Percentiles rank a stretch among this genome's conserved stretches.
Evolutionary conservation across 768 basidiomycete genomes (phyloP).

Genomic region (Rhodotorula taiwanensis): DNA sequence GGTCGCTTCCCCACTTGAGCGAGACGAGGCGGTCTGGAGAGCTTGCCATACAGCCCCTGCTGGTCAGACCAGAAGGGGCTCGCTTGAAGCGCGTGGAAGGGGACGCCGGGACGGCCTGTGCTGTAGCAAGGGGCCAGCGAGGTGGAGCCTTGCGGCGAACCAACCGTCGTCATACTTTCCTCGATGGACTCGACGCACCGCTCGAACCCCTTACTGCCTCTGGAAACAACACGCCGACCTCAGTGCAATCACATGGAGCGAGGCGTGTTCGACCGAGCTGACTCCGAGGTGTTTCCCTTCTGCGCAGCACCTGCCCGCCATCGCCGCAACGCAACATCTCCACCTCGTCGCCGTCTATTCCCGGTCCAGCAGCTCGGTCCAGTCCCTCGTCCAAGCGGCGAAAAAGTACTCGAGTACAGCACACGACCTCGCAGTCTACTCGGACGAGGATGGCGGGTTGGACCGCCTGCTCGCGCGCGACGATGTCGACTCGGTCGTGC

Average conservation of each 20-base stretch:
- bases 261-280: no score
- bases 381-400: slow-evolving; percentile 51
- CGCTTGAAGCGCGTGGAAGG: no score
- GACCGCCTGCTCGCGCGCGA: slow-evolving; percentile 55
- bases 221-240: no score
- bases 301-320: slow-evolving; percentile 77
- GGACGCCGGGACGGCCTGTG: no score
- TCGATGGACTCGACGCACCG: no score
- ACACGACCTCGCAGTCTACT: slow-evolving; percentile 58
- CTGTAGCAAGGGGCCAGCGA: no score
- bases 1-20: not conserved
- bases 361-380: slow-evolving; percentile 59
- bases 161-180: no score
- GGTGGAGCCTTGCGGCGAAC: not conserved
- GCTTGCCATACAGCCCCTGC: no score
- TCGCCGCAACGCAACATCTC: slow-evolving; percentile 51
- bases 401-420: slow-evolving; percentile 43
- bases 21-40: no score
- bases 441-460: slow-evolving; percentile 47
- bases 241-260: no score
- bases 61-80: not conserved
- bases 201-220: no score
- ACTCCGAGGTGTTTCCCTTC: no score
- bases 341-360: slow-evolving; percentile 71
- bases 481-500: slow-evolving; percentile 66